Base-by-base conservation (phyloP, 1,139 yeast species). In the Zygoascus hellenicus region DNA sequence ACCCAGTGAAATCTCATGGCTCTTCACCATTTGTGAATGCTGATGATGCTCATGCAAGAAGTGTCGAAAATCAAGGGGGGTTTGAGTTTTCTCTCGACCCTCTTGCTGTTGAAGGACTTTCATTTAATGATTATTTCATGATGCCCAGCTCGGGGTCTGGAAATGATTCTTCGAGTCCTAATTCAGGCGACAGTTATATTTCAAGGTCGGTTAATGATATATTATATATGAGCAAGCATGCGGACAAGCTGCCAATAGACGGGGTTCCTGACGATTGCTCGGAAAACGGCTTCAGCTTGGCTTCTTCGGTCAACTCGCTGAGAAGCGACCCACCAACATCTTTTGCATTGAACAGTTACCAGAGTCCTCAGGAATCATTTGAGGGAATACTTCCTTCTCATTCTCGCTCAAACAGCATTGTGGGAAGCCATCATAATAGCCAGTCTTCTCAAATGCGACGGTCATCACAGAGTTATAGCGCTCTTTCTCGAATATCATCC, bases 51-150 rank as follows among this genome's bases (percentile, higher is more conserved):
- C 26, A 7, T 5, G 26, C 4, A 22, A 22, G 26, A 22, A 22
- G 17, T 15, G 38, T 6, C 4, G 30, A 9, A 16, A 36, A 13
- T 36, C 36, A 53, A 40, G 62, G 55, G 29, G 62, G 55, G 29
- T 61, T 61, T 45, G 58, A 61, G 48, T 61, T 61, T 51, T 53
- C 55, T 14, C 49, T 61, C 29, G 65, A 61, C 44, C 65, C 65
- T 16, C 48, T 61, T 42, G 63, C 64, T n/a, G 50, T 59, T 28
- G 65, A 61, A 46, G 65, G 65, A 16, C 53, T 61, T 16, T 32
- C 48, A 11, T 43, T 45, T 33, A 47, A 45, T 16, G 57, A 54
- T 28, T 51, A 46, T 32, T 50, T 50, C 48, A 16, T 32, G 29
- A 35, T 43, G 15, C 46, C 46, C 7, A 22, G 26, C 26, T 22